phyloP scores from a whole-genome alignment of 192 early-diverging fungal species.

The Phycomyces nitens region DNA sequence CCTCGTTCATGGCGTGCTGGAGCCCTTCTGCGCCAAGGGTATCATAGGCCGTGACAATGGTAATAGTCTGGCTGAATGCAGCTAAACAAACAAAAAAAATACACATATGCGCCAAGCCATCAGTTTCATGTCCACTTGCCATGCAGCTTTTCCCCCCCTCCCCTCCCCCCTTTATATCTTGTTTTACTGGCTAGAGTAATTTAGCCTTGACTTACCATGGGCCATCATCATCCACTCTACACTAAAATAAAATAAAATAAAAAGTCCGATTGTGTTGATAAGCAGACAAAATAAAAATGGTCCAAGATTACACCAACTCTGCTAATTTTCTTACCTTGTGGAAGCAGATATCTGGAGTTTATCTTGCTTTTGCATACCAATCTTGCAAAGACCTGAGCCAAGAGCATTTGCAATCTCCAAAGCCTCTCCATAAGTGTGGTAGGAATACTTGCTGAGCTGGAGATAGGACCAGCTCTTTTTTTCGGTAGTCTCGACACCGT shows the following conservation, averaged over 20 bases:
- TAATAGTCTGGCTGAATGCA: conserved; percentile 64
- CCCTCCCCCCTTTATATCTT: no score
- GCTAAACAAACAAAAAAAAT: conserved; percentile 13
- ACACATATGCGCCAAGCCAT: not conserved
- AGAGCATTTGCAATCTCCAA: conserved; percentile 45
- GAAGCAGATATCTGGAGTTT: conserved; percentile 29
- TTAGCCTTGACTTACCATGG: conserved; percentile 24
- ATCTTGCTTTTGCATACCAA: conserved; percentile 27
- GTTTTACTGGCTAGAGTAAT: no score
- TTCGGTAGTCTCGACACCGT: conserved; percentile 55
- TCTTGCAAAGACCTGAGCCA: conserved; percentile 40
- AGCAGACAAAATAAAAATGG: not conserved
- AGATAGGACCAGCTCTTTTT: conserved; percentile 82
- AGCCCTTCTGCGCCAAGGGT: conserved; percentile 83
- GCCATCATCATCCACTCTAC: conserved; percentile 35
- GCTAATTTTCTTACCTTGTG: conserved; percentile 34
- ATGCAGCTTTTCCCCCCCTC: no score
- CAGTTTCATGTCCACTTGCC: not conserved
- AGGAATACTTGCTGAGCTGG: conserved; percentile 70
- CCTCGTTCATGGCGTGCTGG: conserved; percentile 66
- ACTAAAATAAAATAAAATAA: no score
- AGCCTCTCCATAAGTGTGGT: conserved; percentile 76
- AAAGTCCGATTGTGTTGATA: no score
- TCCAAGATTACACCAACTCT: no score
- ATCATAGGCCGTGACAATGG: conserved; percentile 85